Evolutionary conservation across 106 monocot genomes (phyloP), one percentile per base, ranked within the genome.

Genomic region (Acorus gramineus): DNA sequence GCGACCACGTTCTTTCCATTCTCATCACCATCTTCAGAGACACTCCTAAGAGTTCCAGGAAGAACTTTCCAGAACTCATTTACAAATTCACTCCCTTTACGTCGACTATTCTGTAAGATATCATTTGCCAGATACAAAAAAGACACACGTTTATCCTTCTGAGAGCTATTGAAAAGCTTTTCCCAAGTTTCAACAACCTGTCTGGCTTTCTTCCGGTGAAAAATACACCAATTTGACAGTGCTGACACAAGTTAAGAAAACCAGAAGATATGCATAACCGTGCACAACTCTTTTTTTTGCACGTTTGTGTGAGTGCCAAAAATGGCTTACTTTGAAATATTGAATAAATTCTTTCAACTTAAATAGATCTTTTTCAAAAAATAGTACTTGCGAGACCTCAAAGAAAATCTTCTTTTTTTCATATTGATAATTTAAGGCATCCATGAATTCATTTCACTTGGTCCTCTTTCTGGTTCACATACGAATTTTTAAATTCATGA

Each of bases 51-150:
- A 8, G 69, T 73, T 57, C 76, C 74, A 66, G 95, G 95, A 53
- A 96, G 87, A 53, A 96, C 82, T 61, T 90, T 96, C 95, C 95
- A 96, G 64, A 86, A 96, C 67, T 96, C 95, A 75, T 85, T 90
- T 4, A 96, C 90, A 79, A 85, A 96, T 57, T 96, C 90, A 53
- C 90, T 84, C 56, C 95, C 95, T 57, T 91, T 86, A 12, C 95
- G 82, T 55, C 87, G 81, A 63, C 95, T 96, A 42, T 96, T 96
- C 73, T 96, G 95, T 55, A 96, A 68, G 49, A 96, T 96, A 55
- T 96, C 95, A 82, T 96, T 96, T 67, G 95, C 82, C 52, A 96
- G 77, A 74, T 96, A 96, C 46, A 96, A 63, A 59, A 90, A 81
- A 44, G 85, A 61, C n/a, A 90, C 78, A 64, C 68, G 82, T 53